A percentile compares a stretch with the other conserved stretches of the same genome.
These are phyloP conservation scores for Knoxdaviesia capensis DNA, from an alignment of 2,329 filamentous ascomycete species.

Conservation along the genomic window DNA sequence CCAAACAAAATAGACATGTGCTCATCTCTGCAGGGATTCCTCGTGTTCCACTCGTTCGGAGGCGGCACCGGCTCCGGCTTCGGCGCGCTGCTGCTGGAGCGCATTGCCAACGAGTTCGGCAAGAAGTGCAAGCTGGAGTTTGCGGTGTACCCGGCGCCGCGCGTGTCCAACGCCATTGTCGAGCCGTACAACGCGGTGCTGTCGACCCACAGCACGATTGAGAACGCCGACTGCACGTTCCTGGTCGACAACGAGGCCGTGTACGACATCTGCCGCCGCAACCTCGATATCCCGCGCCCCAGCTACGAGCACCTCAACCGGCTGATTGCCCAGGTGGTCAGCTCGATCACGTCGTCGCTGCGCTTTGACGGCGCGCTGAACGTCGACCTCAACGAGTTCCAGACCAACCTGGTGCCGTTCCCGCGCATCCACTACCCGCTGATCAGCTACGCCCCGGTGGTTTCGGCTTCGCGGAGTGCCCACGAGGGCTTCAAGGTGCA, in stretches of 20 bases:
- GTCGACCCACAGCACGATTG: conserved; percentile 55
- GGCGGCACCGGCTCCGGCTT: conserved; percentile 56
- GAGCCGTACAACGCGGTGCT: conserved; percentile 59
- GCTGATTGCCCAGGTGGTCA: conserved; percentile 54
- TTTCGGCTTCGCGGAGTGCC: conserved; percentile 54
- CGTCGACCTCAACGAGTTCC: conserved; percentile 59
- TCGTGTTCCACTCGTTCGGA: conserved; percentile 58
- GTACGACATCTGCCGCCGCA: conserved; percentile 56
- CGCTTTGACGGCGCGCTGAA: conserved; percentile 56
- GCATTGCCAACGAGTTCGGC: conserved; percentile 51
- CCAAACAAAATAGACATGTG: conserved; percentile 38
- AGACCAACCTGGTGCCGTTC: conserved; percentile 57
- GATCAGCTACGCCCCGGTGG: conserved; percentile 52
- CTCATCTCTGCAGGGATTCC: conserved; percentile 51
- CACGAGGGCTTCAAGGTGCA: conserved; percentile 79
- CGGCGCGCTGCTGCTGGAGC: conserved; percentile 51
- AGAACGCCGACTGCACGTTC: conserved; percentile 66
- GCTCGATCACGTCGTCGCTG: conserved; percentile 52
- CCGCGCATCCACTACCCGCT: conserved; percentile 57
- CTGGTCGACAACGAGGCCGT: conserved; percentile 57
- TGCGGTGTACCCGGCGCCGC: conserved; percentile 49
- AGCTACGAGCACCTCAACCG: conserved; percentile 55
- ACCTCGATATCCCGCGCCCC: conserved; percentile 48
- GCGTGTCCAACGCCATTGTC: conserved; percentile 49
- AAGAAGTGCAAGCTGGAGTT: conserved; percentile 66